Evolutionary conservation across 345 rosid species (phyloP), one percentile per base, ranked within the genome.

Genomic region (Turritis glabra): DNA sequence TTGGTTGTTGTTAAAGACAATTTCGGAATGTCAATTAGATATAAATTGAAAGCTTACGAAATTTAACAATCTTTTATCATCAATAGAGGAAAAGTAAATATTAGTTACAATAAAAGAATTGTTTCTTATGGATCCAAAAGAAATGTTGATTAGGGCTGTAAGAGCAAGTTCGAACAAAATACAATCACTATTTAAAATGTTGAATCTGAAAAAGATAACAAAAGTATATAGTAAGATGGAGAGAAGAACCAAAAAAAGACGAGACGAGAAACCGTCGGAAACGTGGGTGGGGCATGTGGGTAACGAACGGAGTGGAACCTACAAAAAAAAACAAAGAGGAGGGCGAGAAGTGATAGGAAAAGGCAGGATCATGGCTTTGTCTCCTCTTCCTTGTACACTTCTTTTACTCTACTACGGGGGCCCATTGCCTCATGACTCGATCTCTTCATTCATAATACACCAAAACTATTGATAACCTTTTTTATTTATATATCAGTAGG

Each of bases 401-500:
- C 78, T 48, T 66, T 74, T 47, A 74, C 67, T 74, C 73, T 47
- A 37, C 21, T 26, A 74, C 53, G 79, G 74, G 79, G 74, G 27
- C 30, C 79, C 79, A 61, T 48, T 13, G 18, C 19, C 26, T 64
- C 22, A 32, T 63, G 32, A 13, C 26, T 47, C 58, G 19, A 33
- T 41, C 50, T 23, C 37, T 9, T 70, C 73, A 17, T 22, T 9
- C 13, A 21, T 35, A 37, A 29, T 55, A 29, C 19, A 30, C 54
- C 13, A 25, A 13, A 72, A 9, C 44, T 38, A 61, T 35, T 13
- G 2, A 46, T 58, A 33, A 11, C 50, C 8, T 59, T 59, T 41
- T 41, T 13, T 21, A 5, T n/a, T 5, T 7, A 7, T 41, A 8
- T 61, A 44, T 58, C 15, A 18, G n/a, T 50, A 60, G 40, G 38